Conservation (phyloP, 2,329 filamentous ascomycete genomes). For the Fragosphaeria purpurea region DNA sequence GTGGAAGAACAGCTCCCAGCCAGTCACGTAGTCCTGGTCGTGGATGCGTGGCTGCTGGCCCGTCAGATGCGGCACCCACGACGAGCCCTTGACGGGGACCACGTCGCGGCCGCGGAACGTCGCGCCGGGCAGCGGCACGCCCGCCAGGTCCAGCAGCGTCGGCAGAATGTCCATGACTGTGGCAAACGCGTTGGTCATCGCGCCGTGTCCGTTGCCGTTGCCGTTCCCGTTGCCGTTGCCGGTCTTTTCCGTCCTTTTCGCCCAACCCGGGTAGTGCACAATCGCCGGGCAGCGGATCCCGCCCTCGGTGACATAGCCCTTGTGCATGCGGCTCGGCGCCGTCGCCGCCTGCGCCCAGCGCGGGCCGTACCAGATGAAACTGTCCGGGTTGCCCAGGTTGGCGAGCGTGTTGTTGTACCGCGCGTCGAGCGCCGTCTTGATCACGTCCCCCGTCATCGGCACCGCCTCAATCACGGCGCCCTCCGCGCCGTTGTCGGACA, state of each 20-base stretch:
- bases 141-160: no score
- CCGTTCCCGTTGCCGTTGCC: background rate
- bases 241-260: conserved; percentile 5
- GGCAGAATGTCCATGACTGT: no score
- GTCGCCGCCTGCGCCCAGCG: conserved; percentile 24
- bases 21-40: no score
- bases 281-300: conserved; percentile 40
- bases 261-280: conserved; percentile 23
- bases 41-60: no score
- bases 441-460: conserved; percentile 12
- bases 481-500: conserved; percentile 8
- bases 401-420: conserved; percentile 47
- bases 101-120: no score
- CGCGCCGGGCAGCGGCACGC: no score
- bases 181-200: no score
- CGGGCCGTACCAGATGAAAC: conserved; percentile 48
- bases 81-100: no score
- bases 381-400: conserved; percentile 45
- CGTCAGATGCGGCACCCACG: no score
- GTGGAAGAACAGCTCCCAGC: no score
- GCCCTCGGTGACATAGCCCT: conserved; percentile 33
- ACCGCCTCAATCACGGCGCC: conserved; percentile 1
- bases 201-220: conserved; percentile 14
- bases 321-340: conserved; percentile 18
- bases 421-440: conserved; percentile 25